Conservation (phyloP, 371 early-diverging fungal species). For the Apophysomyces variabilis region DNA sequence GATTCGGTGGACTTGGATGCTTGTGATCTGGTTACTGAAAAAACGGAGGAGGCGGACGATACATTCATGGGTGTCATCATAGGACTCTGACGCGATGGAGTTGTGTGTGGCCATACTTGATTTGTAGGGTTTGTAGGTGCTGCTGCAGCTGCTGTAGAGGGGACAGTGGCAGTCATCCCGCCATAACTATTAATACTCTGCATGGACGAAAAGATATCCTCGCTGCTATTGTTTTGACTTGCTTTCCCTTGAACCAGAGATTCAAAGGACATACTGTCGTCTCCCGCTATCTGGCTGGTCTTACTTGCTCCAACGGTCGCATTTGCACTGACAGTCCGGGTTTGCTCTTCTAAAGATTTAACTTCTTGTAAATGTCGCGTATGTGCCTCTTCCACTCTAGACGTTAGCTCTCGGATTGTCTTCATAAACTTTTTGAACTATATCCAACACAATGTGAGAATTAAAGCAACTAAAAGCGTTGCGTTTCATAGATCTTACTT, state of each 20-base stretch:
- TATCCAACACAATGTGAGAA: not conserved
- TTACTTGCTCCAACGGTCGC: constrained; percentile 16
- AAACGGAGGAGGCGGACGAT: not conserved
- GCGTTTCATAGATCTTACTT: constrained; percentile 45
- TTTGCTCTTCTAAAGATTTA: constrained; percentile 64
- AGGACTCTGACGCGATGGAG: constrained; percentile 16
- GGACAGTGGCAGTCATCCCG: not conserved
- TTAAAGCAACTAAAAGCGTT: not conserved
- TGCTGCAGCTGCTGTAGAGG: constrained; percentile 13
- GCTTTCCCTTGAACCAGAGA: constrained; percentile 37
- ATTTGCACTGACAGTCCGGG: constrained; percentile 36
- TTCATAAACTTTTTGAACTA: constrained; percentile 75
- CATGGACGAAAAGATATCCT: constrained; percentile 27
- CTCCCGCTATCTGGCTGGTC: constrained; percentile 5
- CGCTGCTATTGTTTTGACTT: constrained; percentile 2
- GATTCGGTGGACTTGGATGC: constrained; percentile 9
- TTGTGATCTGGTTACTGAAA: not conserved
- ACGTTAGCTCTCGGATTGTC: constrained; percentile 66
- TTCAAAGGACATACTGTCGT: constrained; percentile 38
- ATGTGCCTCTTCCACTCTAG: constrained; percentile 71
- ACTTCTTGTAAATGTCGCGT: constrained; percentile 65
- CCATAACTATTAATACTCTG: not conserved
- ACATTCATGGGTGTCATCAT: constrained; percentile 16
- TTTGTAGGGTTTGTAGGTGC: not conserved
- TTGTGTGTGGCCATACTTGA: constrained; percentile 16